phyloP scores from a whole-genome alignment of 2,329 filamentous ascomycete species.

The Pyrenochaeta sp. region DNA sequence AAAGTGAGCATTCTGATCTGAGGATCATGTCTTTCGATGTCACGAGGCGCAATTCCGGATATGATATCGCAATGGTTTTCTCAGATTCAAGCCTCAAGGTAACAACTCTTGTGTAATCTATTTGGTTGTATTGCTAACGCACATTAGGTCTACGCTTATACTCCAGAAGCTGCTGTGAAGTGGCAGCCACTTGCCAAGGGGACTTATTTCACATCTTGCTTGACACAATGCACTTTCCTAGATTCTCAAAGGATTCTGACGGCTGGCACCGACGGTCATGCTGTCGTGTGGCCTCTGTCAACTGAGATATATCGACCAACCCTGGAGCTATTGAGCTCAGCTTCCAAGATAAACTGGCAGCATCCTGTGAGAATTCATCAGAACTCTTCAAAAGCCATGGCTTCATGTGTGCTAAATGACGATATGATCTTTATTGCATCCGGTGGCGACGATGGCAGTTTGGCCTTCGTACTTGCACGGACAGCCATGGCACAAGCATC shows the following conservation, averaged over 20 bases:
- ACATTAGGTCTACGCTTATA: conserved; percentile 59
- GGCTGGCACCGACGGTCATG: conserved; percentile 81
- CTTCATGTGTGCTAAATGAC: conserved; percentile 41
- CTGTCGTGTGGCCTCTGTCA: conserved; percentile 67
- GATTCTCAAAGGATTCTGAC: conserved; percentile 63
- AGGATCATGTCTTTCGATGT: conserved; percentile 83
- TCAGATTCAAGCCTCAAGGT: conserved; percentile 83
- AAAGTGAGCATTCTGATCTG: conserved; percentile 69
- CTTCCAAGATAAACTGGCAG: conserved; percentile 41
- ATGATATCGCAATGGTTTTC: conserved; percentile 75
- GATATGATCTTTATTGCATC: conserved; percentile 68
- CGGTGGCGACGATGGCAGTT: conserved; percentile 87
- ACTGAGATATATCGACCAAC: conserved; percentile 16
- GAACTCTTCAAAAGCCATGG: conserved; percentile 74
- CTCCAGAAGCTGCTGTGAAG: conserved; percentile 21
- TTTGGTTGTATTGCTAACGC: conserved; percentile 5
- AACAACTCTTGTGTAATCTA: conserved; percentile 16
- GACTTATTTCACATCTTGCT: conserved; percentile 65
- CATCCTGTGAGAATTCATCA: conserved; percentile 69
- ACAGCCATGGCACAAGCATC: background rate
- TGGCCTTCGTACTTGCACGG: conserved; percentile 60
- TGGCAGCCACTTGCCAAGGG: conserved; percentile 51
- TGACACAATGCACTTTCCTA: conserved; percentile 68
- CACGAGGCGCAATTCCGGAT: conserved; percentile 38
- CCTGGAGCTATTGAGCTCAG: background rate